Percentiles rank a stretch among this genome's conserved stretches.
These are phyloP conservation scores for Microcos paniculata DNA, from an alignment of 345 rosid genomes.

Conservation along the genomic window DNA sequence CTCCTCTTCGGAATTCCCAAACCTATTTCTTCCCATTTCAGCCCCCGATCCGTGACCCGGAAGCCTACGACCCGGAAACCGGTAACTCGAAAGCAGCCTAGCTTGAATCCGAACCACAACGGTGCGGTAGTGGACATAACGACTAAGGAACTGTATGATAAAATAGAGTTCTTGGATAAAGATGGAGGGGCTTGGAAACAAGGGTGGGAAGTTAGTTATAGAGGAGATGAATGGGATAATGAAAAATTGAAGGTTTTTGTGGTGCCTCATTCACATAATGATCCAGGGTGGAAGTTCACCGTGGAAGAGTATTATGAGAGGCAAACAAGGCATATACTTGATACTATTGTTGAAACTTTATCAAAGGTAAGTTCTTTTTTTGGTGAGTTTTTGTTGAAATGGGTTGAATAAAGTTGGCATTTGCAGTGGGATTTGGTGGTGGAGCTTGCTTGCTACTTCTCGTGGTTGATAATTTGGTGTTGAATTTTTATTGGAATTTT, in stretches of 20 bases:
- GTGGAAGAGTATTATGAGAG: constrained; percentile 93
- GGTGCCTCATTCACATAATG: constrained; percentile 97
- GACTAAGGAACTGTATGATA: constrained; percentile 83
- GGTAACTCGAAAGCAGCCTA: constrained; percentile 14
- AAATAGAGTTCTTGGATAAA: constrained; percentile 74
- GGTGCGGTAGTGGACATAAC: constrained; percentile 74
- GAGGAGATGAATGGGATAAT: constrained; percentile 81
- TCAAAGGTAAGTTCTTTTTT: constrained; percentile 54
- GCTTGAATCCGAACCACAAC: constrained; percentile 5
- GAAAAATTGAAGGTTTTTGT: constrained; percentile 88
- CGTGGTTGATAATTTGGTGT: neutral
- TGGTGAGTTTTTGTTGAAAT: constrained; percentile 1
- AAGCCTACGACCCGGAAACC: constrained; percentile 34
- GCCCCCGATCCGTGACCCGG: constrained; percentile 33
- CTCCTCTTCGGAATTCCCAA: constrained; percentile 73
- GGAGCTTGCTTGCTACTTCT: neutral
- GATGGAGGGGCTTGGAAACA: constrained; percentile 98
- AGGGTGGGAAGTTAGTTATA: constrained; percentile 82
- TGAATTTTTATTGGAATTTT: neutral
- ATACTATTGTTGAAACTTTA: constrained; percentile 78
- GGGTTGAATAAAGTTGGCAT: neutral
- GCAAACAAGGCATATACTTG: constrained; percentile 79
- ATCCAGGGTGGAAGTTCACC: constrained; percentile 97
- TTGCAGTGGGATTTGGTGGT: neutral
- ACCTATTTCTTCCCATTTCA: constrained; percentile 61